phyloP scores from a whole-genome alignment of 441 rosid genomes.

The Rhodomyrtus psidioides region DNA sequence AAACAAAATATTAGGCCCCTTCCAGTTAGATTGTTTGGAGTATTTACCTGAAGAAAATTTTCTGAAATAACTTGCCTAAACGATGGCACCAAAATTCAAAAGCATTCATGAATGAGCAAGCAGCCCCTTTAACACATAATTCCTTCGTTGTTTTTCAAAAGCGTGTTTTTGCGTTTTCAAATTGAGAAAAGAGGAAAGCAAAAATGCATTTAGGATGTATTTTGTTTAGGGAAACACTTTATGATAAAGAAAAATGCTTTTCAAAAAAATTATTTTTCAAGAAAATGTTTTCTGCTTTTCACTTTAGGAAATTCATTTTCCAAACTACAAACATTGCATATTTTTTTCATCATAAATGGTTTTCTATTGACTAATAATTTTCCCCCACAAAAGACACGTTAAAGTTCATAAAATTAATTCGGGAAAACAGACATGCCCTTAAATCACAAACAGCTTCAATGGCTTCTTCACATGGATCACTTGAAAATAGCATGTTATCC shows the following conservation, averaged over 20 bases:
- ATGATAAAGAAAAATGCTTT: too few relatives aligned
- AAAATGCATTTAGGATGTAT: background rate
- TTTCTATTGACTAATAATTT: too few relatives aligned
- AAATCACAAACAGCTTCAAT: background rate
- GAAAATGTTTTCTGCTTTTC: too few relatives aligned
- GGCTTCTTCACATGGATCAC: background rate
- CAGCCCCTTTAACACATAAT: background rate
- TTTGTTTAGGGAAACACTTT: too few relatives aligned
- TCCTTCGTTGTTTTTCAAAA: background rate
- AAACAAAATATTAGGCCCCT: background rate
- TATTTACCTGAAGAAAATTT: background rate
- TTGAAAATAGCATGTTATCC: background rate
- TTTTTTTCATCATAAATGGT: too few relatives aligned
- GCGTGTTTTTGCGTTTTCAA: background rate
- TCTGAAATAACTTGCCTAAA: background rate
- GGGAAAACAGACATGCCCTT: too few relatives aligned
- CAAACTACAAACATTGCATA: too few relatives aligned
- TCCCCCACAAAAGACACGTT: too few relatives aligned
- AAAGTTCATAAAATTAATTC: too few relatives aligned
- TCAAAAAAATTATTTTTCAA: too few relatives aligned
- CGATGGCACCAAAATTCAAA: background rate
- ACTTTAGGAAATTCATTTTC: too few relatives aligned
- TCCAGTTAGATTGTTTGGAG: background rate
- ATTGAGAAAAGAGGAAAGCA: background rate
- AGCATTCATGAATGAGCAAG: background rate